phyloP scores from a whole-genome alignment of 208 protist genomes.

The Vickermania spadyakhi region DNA sequence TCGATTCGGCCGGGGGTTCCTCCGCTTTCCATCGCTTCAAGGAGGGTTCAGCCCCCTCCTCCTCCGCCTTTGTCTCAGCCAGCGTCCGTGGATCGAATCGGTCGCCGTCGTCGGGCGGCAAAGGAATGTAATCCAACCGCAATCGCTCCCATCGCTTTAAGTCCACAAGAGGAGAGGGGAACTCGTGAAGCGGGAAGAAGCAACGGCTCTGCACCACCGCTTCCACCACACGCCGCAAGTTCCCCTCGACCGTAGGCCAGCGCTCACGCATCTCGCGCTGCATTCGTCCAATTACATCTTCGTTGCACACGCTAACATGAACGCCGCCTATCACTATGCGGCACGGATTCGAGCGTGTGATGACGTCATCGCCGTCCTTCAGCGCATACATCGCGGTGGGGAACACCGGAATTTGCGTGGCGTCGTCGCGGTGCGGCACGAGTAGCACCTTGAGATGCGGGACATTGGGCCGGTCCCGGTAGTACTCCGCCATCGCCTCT shows the following conservation, averaged over 20 bases:
- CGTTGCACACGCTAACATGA: constrained; percentile 76
- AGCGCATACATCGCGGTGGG: constrained; percentile 75
- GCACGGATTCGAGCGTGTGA: constrained; percentile 77
- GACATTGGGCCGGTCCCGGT: constrained; percentile 17
- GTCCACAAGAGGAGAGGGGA: constrained; percentile 44
- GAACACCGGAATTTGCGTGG: constrained; percentile 71
- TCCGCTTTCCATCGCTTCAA: background rate
- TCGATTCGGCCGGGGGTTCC: constrained; percentile 21
- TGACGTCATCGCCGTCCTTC: constrained; percentile 40
- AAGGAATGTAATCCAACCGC: constrained; percentile 41
- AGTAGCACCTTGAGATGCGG: constrained; percentile 62
- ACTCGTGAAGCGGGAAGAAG: constrained; percentile 59
- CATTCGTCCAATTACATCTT: constrained; percentile 69
- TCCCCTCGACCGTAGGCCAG: constrained; percentile 58
- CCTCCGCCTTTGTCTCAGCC: constrained; percentile 14
- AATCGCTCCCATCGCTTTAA: constrained; percentile 46
- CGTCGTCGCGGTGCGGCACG: constrained; percentile 62
- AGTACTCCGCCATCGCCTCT: constrained; percentile 50
- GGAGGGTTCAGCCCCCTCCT: background rate
- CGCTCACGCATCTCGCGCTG: constrained; percentile 65
- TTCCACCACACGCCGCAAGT: constrained; percentile 73
- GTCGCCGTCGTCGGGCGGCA: background rate
- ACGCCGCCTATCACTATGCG: constrained; percentile 68
- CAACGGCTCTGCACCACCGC: constrained; percentile 47
- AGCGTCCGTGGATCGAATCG: constrained; percentile 13